These are phyloP conservation scores for Hsuehochloa calcarea DNA, from an alignment of 176 grass and related monocot species.

Conservation along the genomic window DNA sequence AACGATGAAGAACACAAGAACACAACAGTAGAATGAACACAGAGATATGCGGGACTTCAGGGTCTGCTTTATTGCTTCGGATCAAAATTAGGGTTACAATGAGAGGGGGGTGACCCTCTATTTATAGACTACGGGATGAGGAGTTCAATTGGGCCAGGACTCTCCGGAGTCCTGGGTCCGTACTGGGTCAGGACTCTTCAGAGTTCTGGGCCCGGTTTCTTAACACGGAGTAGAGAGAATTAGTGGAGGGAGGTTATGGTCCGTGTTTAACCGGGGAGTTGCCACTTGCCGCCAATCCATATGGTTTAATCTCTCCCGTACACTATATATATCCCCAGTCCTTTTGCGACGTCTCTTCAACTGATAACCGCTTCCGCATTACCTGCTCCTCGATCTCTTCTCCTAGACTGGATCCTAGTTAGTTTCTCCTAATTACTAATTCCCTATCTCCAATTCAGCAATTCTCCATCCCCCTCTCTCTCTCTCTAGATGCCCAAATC, in stretches of 20 bases:
- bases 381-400: constrained; percentile 3
- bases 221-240: constrained; percentile 17
- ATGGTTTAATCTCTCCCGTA: neutral
- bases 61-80: no score
- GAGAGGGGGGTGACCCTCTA: no score
- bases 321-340: constrained; percentile 10
- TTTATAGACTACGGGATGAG: no score
- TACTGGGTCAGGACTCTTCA: no score
- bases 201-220: no score
- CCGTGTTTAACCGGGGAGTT: constrained; percentile 33
- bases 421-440: neutral
- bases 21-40: no score
- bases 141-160: no score
- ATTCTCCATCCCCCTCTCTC: neutral
- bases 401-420: neutral
- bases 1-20: no score
- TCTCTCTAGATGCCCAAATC: neutral
- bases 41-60: no score
- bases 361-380: constrained; percentile 30
- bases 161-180: no score
- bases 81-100: no score
- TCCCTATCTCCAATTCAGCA: neutral
- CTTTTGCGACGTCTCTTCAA: neutral
- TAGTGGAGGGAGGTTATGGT: constrained; percentile 11
- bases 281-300: constrained; percentile 26